phyloP scores from a whole-genome alignment of 169 alveolate species.

The Cryptosporidium xiaoi region DNA sequence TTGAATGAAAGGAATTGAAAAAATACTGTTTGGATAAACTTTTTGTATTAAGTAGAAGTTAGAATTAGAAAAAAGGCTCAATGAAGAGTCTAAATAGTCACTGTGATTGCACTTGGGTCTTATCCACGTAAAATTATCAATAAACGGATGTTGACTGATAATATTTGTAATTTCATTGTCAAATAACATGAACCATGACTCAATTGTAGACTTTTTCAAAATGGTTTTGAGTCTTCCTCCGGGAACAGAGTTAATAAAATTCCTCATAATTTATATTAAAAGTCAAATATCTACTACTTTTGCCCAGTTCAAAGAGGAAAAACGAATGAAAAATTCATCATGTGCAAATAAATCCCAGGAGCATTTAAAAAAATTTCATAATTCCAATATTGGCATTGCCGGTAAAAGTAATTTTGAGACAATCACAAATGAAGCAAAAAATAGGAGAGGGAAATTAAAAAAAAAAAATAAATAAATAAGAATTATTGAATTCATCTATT shows the following conservation, averaged over 20 bases:
- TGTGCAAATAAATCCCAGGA: no score
- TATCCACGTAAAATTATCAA: constrained; percentile 43
- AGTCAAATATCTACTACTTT: not conserved
- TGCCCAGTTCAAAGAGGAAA: no score
- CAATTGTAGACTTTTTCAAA: constrained; percentile 3
- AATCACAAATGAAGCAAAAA: not conserved
- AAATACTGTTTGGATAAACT: constrained; percentile 32
- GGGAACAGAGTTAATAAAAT: not conserved
- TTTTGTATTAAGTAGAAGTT: constrained; percentile 37
- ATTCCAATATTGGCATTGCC: not conserved
- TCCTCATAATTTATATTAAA: constrained; percentile 5
- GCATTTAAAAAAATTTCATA: not conserved
- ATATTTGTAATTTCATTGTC: constrained; percentile 33
- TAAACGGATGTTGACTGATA: constrained; percentile 20
- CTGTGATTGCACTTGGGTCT: constrained; percentile 23
- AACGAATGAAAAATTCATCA: no score
- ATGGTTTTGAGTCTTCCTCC: constrained; percentile 36
- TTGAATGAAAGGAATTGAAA: constrained; percentile 61
- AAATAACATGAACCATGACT: constrained; percentile 26
- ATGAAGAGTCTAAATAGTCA: not conserved
- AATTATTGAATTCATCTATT: not conserved
- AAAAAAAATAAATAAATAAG: not conserved
- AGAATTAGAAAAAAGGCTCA: constrained; percentile 7
- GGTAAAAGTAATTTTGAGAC: constrained; percentile 1
- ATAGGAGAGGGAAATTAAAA: not conserved